These are phyloP conservation scores for Pezicula radicicola DNA, from an alignment of 2,329 filamentous ascomycete genomes.

Conservation along the genomic window DNA sequence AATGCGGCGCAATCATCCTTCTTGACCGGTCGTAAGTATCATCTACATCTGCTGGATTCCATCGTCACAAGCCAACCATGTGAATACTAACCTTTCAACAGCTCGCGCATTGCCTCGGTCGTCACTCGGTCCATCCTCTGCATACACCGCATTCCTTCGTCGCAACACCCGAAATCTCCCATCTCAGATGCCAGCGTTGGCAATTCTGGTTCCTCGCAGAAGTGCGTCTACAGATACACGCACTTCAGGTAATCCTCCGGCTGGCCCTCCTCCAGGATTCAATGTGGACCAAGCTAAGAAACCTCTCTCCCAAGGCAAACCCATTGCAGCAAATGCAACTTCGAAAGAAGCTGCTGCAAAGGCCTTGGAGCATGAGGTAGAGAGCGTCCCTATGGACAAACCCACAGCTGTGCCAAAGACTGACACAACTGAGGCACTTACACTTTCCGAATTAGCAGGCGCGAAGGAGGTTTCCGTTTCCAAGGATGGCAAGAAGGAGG, in stretches of 20 bases:
- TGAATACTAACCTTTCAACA: conserved; percentile 8
- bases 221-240: conserved; percentile 58
- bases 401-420: conserved; percentile 29
- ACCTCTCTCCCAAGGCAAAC: conserved; percentile 43
- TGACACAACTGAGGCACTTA: conserved; percentile 24
- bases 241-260: conserved; percentile 39
- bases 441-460: conserved; percentile 58
- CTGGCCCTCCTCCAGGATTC: conserved; percentile 67
- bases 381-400: conserved; percentile 17
- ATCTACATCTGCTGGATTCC: conserved; percentile 5
- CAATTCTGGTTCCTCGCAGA: conserved; percentile 55
- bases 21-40: conserved; percentile 22
- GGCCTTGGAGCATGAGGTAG: conserved; percentile 21
- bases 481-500: conserved; percentile 64
- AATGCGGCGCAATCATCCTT: conserved; percentile 29
- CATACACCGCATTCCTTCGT: conserved; percentile 27
- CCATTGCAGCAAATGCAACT: conserved; percentile 26
- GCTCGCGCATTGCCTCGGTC: conserved; percentile 26
- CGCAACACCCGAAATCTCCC: conserved; percentile 28
- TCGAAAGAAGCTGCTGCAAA: conserved; percentile 20
- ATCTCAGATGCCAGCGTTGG: conserved; percentile 42
- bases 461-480: conserved; percentile 61
- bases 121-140: conserved; percentile 21
- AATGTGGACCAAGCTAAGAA: conserved; percentile 68
- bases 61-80: neutral